These are phyloP conservation scores for Stephanocyclus meneghinianus DNA, from an alignment of 352 stramenopile genomes.

Conservation along the genomic window DNA sequence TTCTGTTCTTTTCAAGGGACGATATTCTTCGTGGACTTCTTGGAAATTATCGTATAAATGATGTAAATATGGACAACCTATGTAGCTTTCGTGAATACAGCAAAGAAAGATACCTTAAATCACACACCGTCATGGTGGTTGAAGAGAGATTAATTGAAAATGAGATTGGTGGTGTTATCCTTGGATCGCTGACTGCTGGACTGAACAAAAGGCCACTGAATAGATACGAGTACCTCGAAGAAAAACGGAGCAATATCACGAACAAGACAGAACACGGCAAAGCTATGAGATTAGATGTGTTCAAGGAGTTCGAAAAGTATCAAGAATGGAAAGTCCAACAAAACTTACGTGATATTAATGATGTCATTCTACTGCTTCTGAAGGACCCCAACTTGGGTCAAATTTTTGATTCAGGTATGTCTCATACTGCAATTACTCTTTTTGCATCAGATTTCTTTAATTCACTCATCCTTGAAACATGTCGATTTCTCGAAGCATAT, in stretches of 20 bases:
- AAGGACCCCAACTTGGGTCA: slow-evolving; percentile 19
- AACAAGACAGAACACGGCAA: slow-evolving; percentile 31
- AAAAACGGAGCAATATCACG: slow-evolving; percentile 45
- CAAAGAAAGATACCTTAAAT: slow-evolving; percentile 26
- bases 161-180: slow-evolving; percentile 49
- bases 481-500: slow-evolving; percentile 18
- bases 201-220: slow-evolving; percentile 24
- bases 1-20: slow-evolving; percentile 34
- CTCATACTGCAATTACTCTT: background rate
- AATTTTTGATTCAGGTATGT: slow-evolving; percentile 29
- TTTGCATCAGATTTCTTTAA: background rate
- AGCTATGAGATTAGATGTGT: slow-evolving; percentile 7
- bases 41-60: slow-evolving; percentile 7
- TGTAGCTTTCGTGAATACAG: slow-evolving; percentile 42
- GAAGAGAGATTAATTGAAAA: slow-evolving; percentile 48
- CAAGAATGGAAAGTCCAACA: slow-evolving; percentile 26
- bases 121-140: slow-evolving; percentile 14
- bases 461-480: background rate
- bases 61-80: slow-evolving; percentile 32
- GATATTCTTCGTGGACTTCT: slow-evolving; percentile 37
- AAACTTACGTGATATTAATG: slow-evolving; percentile 27
- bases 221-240: slow-evolving; percentile 40
- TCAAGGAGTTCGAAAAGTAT: slow-evolving; percentile 44
- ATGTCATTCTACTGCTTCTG: slow-evolving; percentile 43
- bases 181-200: slow-evolving; percentile 28